Conservation (phyloP, 163 green algal species). For the Scenedesmus sp. region DNA sequence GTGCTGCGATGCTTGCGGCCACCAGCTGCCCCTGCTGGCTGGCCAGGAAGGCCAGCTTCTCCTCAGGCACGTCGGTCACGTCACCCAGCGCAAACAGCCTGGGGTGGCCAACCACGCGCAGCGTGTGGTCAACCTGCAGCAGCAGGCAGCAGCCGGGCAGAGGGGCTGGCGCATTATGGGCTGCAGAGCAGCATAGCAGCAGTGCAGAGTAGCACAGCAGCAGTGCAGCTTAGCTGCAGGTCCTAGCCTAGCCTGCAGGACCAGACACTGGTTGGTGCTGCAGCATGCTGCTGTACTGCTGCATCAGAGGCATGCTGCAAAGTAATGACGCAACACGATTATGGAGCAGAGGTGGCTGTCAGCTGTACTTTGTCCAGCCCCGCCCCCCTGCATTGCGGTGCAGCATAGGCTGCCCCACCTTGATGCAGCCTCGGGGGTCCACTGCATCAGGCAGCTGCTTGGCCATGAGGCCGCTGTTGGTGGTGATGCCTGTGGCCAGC, state of each 20-base stretch:
- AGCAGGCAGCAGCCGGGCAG: not conserved
- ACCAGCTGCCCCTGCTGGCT: conserved; percentile 43
- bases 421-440: conserved; percentile 40
- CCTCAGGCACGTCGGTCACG: conserved; percentile 56
- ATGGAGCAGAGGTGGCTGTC: not conserved
- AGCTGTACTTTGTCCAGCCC: not conserved
- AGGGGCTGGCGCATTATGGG: too few relatives aligned
- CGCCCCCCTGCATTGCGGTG: not conserved
- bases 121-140: conserved; percentile 59
- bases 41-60: conserved; percentile 68
- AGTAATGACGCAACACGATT: not conserved
- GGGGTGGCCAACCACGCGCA: conserved; percentile 58
- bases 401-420: not conserved
- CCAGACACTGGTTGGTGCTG: not conserved
- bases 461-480: conserved; percentile 49
- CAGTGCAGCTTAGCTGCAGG: too few relatives aligned
- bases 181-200: too few relatives aligned
- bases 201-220: not conserved
- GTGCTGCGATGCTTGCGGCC: conserved; percentile 48
- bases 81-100: conserved; percentile 67
- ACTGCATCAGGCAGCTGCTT: conserved; percentile 47
- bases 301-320: not conserved
- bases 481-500: conserved; percentile 45
- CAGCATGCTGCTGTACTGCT: not conserved
- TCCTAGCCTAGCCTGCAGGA: not conserved